phyloP scores from a whole-genome alignment of 2,329 filamentous ascomycete species.

The Niveomyces coronatus region DNA sequence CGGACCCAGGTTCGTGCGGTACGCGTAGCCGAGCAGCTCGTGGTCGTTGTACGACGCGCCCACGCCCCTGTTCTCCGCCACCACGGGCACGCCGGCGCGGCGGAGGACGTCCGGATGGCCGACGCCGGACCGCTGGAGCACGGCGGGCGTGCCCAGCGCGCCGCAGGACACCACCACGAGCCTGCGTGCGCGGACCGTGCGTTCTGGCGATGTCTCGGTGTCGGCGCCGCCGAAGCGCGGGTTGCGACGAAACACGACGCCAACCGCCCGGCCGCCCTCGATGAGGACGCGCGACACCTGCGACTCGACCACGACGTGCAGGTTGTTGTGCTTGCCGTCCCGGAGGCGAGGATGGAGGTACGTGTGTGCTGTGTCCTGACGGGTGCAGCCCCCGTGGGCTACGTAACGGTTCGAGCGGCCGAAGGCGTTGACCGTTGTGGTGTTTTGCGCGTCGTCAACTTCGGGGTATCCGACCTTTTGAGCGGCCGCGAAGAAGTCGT shows the following conservation, averaged over 20 bases:
- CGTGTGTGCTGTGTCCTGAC: too few relatives aligned
- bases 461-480: constrained; percentile 38
- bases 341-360: too few relatives aligned
- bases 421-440: constrained; percentile 28
- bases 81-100: constrained; percentile 33
- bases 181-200: constrained; percentile 19
- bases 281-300: too few relatives aligned
- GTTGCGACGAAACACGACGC: too few relatives aligned
- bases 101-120: constrained; percentile 40
- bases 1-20: constrained; percentile 24
- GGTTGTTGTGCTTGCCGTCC: too few relatives aligned
- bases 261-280: too few relatives aligned
- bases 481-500: too few relatives aligned
- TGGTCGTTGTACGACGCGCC: constrained; percentile 47
- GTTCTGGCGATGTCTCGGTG: too few relatives aligned
- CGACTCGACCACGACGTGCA: too few relatives aligned
- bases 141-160: constrained; percentile 39
- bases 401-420: too few relatives aligned
- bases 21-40: constrained; percentile 42
- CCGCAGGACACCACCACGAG: constrained; percentile 30
- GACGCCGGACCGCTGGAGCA: constrained; percentile 54
- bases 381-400: too few relatives aligned
- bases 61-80: constrained; percentile 40
- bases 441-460: constrained; percentile 41
- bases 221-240: not conserved